phyloP scores from a whole-genome alignment of 164 flowering plant species.

The Hamamelis virginiana region DNA sequence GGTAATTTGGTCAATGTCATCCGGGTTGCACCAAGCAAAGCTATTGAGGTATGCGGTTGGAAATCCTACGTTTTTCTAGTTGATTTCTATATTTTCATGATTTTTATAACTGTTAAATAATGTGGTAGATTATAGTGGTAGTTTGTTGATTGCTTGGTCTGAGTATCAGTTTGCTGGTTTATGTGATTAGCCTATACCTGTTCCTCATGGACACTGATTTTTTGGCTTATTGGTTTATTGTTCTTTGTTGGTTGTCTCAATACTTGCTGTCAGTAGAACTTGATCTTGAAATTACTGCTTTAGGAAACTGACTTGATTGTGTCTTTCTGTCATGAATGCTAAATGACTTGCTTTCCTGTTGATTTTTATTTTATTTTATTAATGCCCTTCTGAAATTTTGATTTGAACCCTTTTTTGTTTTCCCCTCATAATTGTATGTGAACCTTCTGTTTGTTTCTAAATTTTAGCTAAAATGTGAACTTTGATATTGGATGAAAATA shows the following conservation, averaged over 20 bases:
- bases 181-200: not conserved
- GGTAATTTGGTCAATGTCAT: slow-evolving; percentile 85
- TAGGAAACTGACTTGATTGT: slow-evolving; percentile 4
- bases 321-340: slow-evolving; percentile 2
- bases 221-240: not conserved
- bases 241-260: not conserved
- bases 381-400: not conserved
- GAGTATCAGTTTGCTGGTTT: not conserved
- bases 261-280: not conserved
- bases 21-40: slow-evolving; percentile 88
- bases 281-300: not conserved
- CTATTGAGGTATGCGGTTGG: slow-evolving; percentile 54
- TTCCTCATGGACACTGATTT: not conserved
- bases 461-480: not conserved
- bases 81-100: not conserved
- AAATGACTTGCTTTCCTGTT: too few relatives aligned
- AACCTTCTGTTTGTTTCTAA: not conserved
- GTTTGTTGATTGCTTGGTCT: not conserved
- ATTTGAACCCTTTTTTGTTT: not conserved
- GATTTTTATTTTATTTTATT: not conserved
- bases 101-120: not conserved
- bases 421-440: not conserved
- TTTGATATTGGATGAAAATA: not conserved
- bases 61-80: not conserved
- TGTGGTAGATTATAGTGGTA: not conserved